phyloP scores from a whole-genome alignment of 1,139 yeast species.

The Hemisphaericaspora subhashii region DNA sequence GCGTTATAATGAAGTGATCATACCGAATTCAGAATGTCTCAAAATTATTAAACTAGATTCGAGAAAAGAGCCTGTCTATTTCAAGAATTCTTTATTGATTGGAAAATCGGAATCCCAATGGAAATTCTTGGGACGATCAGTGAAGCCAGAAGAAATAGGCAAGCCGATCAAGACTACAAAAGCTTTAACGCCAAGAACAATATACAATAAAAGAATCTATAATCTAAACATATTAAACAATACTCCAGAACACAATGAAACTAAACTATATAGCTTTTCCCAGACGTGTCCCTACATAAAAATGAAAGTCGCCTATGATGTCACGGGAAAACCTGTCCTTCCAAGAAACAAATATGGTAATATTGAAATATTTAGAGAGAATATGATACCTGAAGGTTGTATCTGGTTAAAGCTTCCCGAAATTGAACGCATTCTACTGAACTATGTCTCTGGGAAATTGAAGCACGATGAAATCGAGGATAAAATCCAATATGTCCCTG shows the following conservation, averaged over 20 bases:
- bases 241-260: slow-evolving; percentile 22
- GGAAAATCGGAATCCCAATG: slow-evolving; percentile 42
- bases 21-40: slow-evolving; percentile 16
- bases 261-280: slow-evolving; percentile 26
- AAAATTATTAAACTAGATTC: slow-evolving; percentile 18
- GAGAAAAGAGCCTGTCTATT: slow-evolving; percentile 22
- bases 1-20: slow-evolving; percentile 32
- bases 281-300: slow-evolving; percentile 35
- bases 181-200: slow-evolving; percentile 26
- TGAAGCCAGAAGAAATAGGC: slow-evolving; percentile 20
- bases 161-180: slow-evolving; percentile 24
- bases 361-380: slow-evolving; percentile 31
- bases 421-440: slow-evolving; percentile 24
- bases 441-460: slow-evolving; percentile 11
- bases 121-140: slow-evolving; percentile 39
- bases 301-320: slow-evolving; percentile 11
- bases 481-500: slow-evolving; percentile 29
- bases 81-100: slow-evolving; percentile 24
- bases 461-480: slow-evolving; percentile 6
- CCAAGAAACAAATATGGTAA: slow-evolving; percentile 38
- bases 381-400: slow-evolving; percentile 37
- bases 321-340: slow-evolving; percentile 14
- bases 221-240: slow-evolving; percentile 21
- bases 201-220: slow-evolving; percentile 21
- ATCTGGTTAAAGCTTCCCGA: slow-evolving; percentile 29